Evolutionary conservation across 2,329 filamentous ascomycete species (phyloP).

Genomic region (Calonectria ilicicola): DNA sequence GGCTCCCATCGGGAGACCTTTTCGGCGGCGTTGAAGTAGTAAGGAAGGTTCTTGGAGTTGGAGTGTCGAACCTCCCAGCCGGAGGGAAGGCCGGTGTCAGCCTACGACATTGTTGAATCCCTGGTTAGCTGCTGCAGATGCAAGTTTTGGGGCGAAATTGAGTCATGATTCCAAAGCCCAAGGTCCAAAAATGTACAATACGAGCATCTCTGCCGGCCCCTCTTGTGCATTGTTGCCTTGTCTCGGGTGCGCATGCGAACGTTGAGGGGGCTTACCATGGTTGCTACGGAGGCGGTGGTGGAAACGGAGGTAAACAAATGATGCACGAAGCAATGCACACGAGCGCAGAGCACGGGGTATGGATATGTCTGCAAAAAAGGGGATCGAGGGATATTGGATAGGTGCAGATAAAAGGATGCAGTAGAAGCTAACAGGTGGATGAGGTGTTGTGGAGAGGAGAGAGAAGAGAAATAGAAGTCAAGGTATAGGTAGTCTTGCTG

Average conservation of each 20-base stretch:
- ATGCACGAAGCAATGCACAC: neutral
- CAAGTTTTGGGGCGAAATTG: neutral
- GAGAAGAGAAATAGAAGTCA: neutral
- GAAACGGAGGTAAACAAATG: conserved; percentile 14
- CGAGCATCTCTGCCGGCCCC: neutral
- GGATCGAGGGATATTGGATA: conserved; percentile 11
- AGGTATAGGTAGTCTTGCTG: neutral
- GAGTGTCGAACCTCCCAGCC: conserved; percentile 98
- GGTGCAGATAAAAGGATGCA: neutral
- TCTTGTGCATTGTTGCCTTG: neutral
- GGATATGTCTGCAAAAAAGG: neutral
- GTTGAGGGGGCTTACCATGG: conserved; percentile 23
- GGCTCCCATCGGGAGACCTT: conserved; percentile 97
- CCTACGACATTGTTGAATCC: conserved; percentile 51
- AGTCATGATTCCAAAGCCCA: neutral
- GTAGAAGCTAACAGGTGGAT: neutral
- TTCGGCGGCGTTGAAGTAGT: conserved; percentile 93
- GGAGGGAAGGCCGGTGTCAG: conserved; percentile 83
- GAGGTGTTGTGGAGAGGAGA: conserved; percentile 5
- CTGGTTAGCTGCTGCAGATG: conserved; percentile 19
- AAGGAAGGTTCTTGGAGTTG: conserved; percentile 98
- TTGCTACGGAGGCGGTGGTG: conserved; percentile 15
- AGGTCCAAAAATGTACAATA: neutral
- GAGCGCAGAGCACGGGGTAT: neutral
- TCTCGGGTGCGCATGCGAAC: neutral